phyloP scores from a whole-genome alignment of 2,329 filamentous ascomycete genomes.

The Calonectria hongkongensis region DNA sequence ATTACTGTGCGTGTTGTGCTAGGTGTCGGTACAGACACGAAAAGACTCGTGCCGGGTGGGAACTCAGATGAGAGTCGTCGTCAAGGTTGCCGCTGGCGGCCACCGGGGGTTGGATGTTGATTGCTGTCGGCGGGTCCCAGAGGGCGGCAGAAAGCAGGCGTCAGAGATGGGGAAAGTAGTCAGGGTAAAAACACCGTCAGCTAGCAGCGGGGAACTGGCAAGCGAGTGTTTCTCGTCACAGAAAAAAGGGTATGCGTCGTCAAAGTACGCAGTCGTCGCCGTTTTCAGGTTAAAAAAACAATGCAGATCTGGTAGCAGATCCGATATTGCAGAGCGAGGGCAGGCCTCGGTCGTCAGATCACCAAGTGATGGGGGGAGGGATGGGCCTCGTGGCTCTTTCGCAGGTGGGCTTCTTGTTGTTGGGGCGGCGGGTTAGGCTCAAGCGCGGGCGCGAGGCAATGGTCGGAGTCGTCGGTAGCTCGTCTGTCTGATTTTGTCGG shows the following conservation, averaged over 20 bases:
- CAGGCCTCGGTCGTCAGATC: conserved; percentile 39
- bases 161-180: conserved; percentile 47
- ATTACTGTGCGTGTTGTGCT: conserved; percentile 36
- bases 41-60: conserved; percentile 34
- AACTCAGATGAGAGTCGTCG: conserved; percentile 54
- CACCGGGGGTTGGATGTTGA: conserved; percentile 53
- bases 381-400: conserved; percentile 40
- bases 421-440: conserved; percentile 52
- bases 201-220: conserved; percentile 45
- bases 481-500: conserved; percentile 40
- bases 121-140: conserved; percentile 50
- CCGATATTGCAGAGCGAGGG: conserved; percentile 21
- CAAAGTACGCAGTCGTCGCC: conserved; percentile 52
- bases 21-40: conserved; percentile 47
- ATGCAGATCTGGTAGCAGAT: conserved; percentile 19
- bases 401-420: conserved; percentile 44
- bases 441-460: conserved; percentile 51
- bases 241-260: conserved; percentile 43
- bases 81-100: conserved; percentile 58
- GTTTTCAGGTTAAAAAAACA: conserved; percentile 22
- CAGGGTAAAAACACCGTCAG: conserved; percentile 51
- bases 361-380: conserved; percentile 31
- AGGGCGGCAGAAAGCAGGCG: conserved; percentile 53
- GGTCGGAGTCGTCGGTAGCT: conserved; percentile 51
- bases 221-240: conserved; percentile 45